phyloP scores from a whole-genome alignment of 164 flowering plant species.

The Stephania yunnanensis region DNA sequence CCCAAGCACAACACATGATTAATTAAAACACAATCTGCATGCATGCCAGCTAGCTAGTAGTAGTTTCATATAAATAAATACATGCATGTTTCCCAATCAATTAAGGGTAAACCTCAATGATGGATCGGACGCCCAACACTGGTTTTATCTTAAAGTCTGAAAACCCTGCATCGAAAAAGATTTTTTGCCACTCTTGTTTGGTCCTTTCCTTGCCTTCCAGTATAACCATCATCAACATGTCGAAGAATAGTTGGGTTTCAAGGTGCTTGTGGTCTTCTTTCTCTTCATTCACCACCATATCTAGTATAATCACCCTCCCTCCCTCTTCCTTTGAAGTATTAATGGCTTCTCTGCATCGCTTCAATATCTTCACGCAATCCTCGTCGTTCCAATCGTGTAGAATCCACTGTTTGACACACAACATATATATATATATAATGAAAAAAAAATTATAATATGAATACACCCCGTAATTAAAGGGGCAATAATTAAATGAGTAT shows the following conservation, averaged over 20 bases:
- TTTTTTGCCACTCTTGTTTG: constrained; percentile 38
- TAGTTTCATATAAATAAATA: too few species aligned
- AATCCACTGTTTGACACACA: constrained; percentile 6
- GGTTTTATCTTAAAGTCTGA: constrained; percentile 8
- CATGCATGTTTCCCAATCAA: too few species aligned
- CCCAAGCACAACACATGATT: too few species aligned
- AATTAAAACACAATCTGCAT: too few species aligned
- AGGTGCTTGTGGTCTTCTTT: constrained; percentile 13
- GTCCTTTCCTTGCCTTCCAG: constrained; percentile 30
- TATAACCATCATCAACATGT: constrained; percentile 29
- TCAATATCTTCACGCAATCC: constrained; percentile 34
- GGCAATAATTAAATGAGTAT: too few species aligned
- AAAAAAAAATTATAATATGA: too few species aligned
- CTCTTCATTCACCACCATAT: constrained; percentile 23
- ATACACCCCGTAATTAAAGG: too few species aligned
- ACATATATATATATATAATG: too few species aligned
- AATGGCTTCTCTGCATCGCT: constrained; percentile 36
- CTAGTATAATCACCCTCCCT: constrained; percentile 49
- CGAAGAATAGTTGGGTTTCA: constrained; percentile 30
- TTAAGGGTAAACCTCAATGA: constrained; percentile 24
- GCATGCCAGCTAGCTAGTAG: too few species aligned
- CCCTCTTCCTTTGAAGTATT: constrained; percentile 20
- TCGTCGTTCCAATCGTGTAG: constrained; percentile 37
- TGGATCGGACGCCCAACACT: constrained; percentile 4
- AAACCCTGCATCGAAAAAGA: constrained; percentile 23